Evolutionary conservation across 805 yeast genomes (phyloP), one percentile per base, ranked within the genome.

Genomic region (Metschnikowia baotianmanensis): DNA sequence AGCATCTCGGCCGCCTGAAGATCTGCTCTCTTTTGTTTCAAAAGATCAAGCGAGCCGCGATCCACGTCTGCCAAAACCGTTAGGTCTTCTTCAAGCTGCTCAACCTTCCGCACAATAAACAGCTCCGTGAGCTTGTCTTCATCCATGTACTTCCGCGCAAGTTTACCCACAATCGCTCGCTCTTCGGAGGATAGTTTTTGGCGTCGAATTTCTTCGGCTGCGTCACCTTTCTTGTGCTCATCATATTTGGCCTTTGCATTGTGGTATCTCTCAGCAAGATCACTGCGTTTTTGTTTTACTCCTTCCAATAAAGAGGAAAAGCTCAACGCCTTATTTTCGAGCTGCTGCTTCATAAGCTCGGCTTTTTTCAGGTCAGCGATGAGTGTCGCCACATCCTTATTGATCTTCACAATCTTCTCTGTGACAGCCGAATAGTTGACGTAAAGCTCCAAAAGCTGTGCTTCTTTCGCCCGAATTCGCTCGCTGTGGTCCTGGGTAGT

Each of bases 1-100:
- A 55, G 60, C 11, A 42, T 52, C 38, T 69, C 67, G 6, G 74
- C 52, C n/a, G 45, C 28, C 25, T 55, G 56, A 11, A 70, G 56
- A 24, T 62, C 69, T 2, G 43, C 52, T 5, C 73, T 61, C 30
- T 65, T 69, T 13, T 46, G 46, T 39, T 63, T 67, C 32, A 78
- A 71, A n/a, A 58, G 61, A 69, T 45, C 63, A 12, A 69, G 52
- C 0, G 74, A 61, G 26, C 63, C 61, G 35, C 55, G 52, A 42
- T 69, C 73, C 4, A 68, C 69, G 9, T 65, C 57, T 1, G 71
- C 50, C 54, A 65, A 55, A 18, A 66, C 56, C 2, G 65, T 55
- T 35, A 62, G 53, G 40, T 75, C 83, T 15, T 77, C 76, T 35
- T 73, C 72, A 19, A 80, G 59, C 25, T 66, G 60, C 19, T 63